Conservation (phyloP, 2,329 filamentous ascomycete species). For the Clonostachys solani region DNA sequence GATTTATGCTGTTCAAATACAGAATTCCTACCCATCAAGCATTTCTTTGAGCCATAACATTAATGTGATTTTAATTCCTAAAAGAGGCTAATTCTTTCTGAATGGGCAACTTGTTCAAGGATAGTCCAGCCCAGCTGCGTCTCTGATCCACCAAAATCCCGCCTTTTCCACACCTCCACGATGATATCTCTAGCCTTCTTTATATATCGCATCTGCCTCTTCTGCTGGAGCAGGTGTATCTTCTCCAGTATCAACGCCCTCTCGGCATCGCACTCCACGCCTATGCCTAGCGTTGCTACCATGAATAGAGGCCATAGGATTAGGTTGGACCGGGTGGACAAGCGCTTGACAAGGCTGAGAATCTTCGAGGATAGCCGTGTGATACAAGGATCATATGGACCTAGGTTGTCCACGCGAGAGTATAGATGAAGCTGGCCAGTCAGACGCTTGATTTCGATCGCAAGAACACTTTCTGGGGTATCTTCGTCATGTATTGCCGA, state of each 20-base stretch:
- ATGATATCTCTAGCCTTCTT: conserved; percentile 20
- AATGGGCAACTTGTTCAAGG: conserved; percentile 28
- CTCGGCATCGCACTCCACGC: conserved; percentile 15
- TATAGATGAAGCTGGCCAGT: conserved; percentile 19
- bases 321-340: conserved; percentile 17
- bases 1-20: no score
- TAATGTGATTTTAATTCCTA: not conserved
- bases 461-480: conserved; percentile 4
- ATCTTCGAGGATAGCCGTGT: conserved; percentile 12
- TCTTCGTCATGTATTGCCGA: not conserved
- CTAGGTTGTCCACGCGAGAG: conserved; percentile 13
- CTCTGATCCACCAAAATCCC: conserved; percentile 11
- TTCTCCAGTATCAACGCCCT: conserved; percentile 13
- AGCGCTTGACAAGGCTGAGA: conserved; percentile 11
- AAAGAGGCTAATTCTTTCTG: conserved; percentile 1
- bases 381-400: conserved; percentile 15
- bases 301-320: conserved; percentile 21
- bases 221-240: conserved; percentile 15
- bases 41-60: no score
- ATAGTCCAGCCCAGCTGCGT: conserved; percentile 24
- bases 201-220: conserved; percentile 20
- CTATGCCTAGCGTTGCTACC: conserved; percentile 18
- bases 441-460: conserved; percentile 16
- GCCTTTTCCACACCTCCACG: conserved; percentile 19
- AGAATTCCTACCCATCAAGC: no score